A percentile compares a stretch with the other conserved stretches of the same genome.
Evolutionary conservation across 345 rosid species (phyloP).

Genomic region (Pistacia integerrima): DNA sequence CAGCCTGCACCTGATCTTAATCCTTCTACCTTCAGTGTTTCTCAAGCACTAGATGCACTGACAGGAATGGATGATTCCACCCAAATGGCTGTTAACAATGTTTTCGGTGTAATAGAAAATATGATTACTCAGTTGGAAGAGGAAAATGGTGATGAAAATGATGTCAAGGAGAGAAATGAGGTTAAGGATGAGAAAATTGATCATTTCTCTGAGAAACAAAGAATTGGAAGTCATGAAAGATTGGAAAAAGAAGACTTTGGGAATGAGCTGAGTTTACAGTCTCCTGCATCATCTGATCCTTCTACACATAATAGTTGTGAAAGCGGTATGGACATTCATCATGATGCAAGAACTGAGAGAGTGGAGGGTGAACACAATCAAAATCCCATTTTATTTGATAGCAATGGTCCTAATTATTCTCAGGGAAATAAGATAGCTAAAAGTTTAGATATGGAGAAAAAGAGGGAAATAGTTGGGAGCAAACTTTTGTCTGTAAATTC

Average conservation of each 20-base stretch:
- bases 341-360: conserved; percentile 30
- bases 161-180: conserved; percentile 30
- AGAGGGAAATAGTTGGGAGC: conserved; percentile 30
- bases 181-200: conserved; percentile 34
- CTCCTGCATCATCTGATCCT: conserved; percentile 36
- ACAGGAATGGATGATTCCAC: conserved; percentile 95
- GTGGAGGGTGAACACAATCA: conserved; percentile 28
- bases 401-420: conserved; percentile 16
- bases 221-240: conserved; percentile 19
- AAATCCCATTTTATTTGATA: conserved; percentile 15
- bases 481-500: conserved; percentile 34
- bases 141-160: conserved; percentile 47
- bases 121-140: conserved; percentile 79
- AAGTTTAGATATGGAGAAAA: conserved; percentile 10
- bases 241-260: conserved; percentile 19
- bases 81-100: conserved; percentile 94
- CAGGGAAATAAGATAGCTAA: conserved; percentile 7
- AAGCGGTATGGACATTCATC: conserved; percentile 27
- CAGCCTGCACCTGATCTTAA: conserved; percentile 38
- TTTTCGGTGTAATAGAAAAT: conserved; percentile 88
- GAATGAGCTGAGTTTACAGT: conserved; percentile 18
- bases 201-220: conserved; percentile 29
- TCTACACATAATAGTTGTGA: conserved; percentile 20
- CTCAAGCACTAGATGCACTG: conserved; percentile 83
- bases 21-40: conserved; percentile 53